Percentiles rank a stretch among this genome's conserved stretches.
These are phyloP conservation scores for Barnettozyma hawaiiensis DNA, from an alignment of 1,139 yeast species.

Conservation along the genomic window DNA sequence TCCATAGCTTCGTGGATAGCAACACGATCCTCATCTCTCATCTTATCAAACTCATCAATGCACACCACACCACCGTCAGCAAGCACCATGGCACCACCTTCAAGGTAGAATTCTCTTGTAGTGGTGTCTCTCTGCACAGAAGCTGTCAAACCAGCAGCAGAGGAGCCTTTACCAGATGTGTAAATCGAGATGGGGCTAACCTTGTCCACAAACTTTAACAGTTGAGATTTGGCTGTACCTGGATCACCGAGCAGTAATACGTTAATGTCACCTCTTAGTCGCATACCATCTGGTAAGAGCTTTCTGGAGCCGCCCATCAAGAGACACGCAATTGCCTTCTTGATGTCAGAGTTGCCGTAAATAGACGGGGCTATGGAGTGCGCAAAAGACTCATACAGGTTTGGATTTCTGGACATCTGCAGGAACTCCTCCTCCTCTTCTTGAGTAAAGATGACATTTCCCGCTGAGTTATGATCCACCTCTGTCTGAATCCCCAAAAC, in stretches of 20 bases:
- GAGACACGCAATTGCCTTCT: conserved; percentile 87
- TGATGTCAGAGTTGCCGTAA: conserved; percentile 88
- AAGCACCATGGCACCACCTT: conserved; percentile 99
- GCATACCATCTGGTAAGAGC: conserved; percentile 90
- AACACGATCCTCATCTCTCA: conserved; percentile 98
- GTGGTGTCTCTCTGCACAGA: conserved; percentile 89
- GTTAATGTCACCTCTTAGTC: conserved; percentile 94
- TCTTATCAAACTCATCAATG: conserved; percentile 97
- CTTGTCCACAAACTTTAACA: conserved; percentile 90
- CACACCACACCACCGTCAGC: conserved; percentile 99
- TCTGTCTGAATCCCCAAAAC: conserved; percentile 85
- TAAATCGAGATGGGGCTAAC: conserved; percentile 92
- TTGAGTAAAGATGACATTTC: conserved; percentile 67
- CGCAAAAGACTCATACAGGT: conserved; percentile 79
- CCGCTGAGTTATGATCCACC: conserved; percentile 62
- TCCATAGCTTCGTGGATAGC: conserved; percentile 99
- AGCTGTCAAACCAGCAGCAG: conserved; percentile 99
- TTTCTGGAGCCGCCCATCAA: conserved; percentile 94
- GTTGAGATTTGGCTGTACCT: conserved; percentile 97
- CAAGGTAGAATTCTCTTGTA: conserved; percentile 87
- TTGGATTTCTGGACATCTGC: conserved; percentile 73
- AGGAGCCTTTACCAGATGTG: conserved; percentile 98
- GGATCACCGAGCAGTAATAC: conserved; percentile 95
- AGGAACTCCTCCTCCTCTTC: conserved; percentile 93
- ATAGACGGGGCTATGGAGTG: conserved; percentile 94